phyloP scores from a whole-genome alignment of 23 red algal genomes.

The Gracilaria gracilis region DNA sequence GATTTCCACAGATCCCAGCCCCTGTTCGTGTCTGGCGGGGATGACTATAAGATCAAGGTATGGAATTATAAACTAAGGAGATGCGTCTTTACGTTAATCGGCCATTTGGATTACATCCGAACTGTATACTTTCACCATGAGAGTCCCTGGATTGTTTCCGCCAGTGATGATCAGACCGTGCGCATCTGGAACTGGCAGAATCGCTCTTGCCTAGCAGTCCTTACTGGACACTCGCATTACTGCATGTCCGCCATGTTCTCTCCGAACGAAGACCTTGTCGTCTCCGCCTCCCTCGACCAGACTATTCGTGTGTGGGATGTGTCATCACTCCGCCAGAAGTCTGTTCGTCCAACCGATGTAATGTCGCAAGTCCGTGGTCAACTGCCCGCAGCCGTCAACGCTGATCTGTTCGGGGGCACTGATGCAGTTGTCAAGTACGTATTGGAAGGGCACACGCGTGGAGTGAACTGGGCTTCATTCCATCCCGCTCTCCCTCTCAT shows the following conservation, averaged over 20 bases:
- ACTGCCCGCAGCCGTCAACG: slow-evolving; percentile 88
- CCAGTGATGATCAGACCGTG: slow-evolving; percentile 99
- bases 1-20: slow-evolving; percentile 97
- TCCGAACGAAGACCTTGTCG: slow-evolving; percentile 93
- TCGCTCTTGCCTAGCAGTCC: slow-evolving; percentile 92
- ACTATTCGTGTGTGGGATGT: slow-evolving; percentile 99
- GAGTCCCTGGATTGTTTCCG: slow-evolving; percentile 99
- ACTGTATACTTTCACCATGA: slow-evolving; percentile 99
- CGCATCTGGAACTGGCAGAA: slow-evolving; percentile 99
- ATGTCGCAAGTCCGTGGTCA: slow-evolving; percentile 81
- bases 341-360: slow-evolving; percentile 69
- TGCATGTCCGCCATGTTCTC: slow-evolving; percentile 98
- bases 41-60: slow-evolving; percentile 99
- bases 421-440: slow-evolving; percentile 95
- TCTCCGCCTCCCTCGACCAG: slow-evolving; percentile 96
- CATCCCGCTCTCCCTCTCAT: slow-evolving; percentile 98
- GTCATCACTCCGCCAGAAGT: slow-evolving; percentile 88
- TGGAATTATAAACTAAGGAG: slow-evolving; percentile 99
- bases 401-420: slow-evolving; percentile 85
- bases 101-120: slow-evolving; percentile 98
- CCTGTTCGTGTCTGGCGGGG: slow-evolving; percentile 97
- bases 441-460: slow-evolving; percentile 95
- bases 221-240: slow-evolving; percentile 98
- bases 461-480: slow-evolving; percentile 99
- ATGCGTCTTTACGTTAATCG: slow-evolving; percentile 95